Base-by-base conservation (phyloP, 192 early-diverging fungal species). In the Backusella mclennaniae region DNA sequence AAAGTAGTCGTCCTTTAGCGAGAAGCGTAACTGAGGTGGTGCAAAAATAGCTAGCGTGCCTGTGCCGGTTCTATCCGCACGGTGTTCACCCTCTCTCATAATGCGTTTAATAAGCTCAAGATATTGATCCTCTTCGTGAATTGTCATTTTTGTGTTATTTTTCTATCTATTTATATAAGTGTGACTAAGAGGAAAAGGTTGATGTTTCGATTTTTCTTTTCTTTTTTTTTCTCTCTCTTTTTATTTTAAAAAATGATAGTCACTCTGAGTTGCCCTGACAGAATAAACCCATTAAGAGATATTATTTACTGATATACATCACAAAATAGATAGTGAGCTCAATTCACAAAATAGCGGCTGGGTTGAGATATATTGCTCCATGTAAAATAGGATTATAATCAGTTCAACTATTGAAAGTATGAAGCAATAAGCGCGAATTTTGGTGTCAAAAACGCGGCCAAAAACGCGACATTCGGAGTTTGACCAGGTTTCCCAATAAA, bases 51-150 rank as follows among this genome's bases (percentile, higher is more conserved):
- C 91, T 6, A 91, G 36, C 0, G 94, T 96, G 56, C 94, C 93
- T 42, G 93, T 95, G 19, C 97, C 97, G 1, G 98, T 99, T 33
- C 98, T 87, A 84, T 99, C 98, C 38, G 84, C 84, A 52, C 96
- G 91, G 46, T 73, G 75, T 73, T 95, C 90, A 35, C 96, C 96
- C 6, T 84, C 66, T 15, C 88, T 80, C 71, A 97, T 87, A 73
- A 98, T 93, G 29, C 83, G 73, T 17, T 84, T 79, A 44, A 97
- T 88, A 35, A 98, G 87, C 56, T 84, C 80, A 0, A 98, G 90
- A 79, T 99, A 99, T 84, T 99, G 97, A 23, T 89, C 74, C 78
- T 99, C 97, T 76, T 94, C 92, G 75, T 90, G 90, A 71, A 71
- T 71, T 12, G 70, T 71, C 70, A 71, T 71, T 49, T 39, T 49